Conservation (phyloP, 768 basidiomycete genomes). For the Suillus placidus region DNA sequence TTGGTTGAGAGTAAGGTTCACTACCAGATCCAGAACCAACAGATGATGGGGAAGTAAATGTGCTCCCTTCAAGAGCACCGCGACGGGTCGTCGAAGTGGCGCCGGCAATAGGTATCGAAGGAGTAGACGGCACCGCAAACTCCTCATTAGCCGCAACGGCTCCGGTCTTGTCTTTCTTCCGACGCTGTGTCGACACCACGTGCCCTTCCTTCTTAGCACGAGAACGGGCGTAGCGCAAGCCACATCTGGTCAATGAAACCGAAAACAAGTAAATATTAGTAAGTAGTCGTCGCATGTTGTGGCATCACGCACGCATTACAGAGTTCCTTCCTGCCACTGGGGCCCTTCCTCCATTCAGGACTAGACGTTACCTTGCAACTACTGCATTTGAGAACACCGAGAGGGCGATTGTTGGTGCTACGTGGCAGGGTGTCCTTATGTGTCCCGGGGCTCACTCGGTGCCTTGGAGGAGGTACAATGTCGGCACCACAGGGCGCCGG, state of each 20-base stretch:
- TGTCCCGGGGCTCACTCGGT: slow-evolving; percentile 55
- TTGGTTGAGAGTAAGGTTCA: slow-evolving; percentile 55
- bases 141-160: slow-evolving; percentile 32
- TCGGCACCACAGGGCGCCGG: slow-evolving; percentile 34
- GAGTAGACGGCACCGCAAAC: slow-evolving; percentile 17
- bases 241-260: slow-evolving; percentile 56
- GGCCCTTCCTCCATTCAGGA: slow-evolving; percentile 92
- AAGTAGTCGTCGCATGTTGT: slow-evolving; percentile 14
- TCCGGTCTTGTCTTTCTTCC: slow-evolving; percentile 60
- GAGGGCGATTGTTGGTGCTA: slow-evolving; percentile 61
- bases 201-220: slow-evolving; percentile 87
- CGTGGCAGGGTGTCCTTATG: slow-evolving; percentile 49
- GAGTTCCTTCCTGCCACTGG: slow-evolving; percentile 86
- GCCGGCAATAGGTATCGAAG: slow-evolving; percentile 41
- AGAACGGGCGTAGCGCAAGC: slow-evolving; percentile 83
- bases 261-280: slow-evolving; percentile 20
- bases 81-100: slow-evolving; percentile 52
- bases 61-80: slow-evolving; percentile 49
- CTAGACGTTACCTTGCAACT: slow-evolving; percentile 82
- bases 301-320: slow-evolving; percentile 81
- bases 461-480: slow-evolving; percentile 58
- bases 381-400: slow-evolving; percentile 71
- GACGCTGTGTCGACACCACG: slow-evolving; percentile 50
- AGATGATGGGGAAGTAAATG: slow-evolving; percentile 49
- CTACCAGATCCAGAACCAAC: slow-evolving; percentile 59